phyloP scores from a whole-genome alignment of 148 eudicot species.

The Suaeda aralocaspica region DNA sequence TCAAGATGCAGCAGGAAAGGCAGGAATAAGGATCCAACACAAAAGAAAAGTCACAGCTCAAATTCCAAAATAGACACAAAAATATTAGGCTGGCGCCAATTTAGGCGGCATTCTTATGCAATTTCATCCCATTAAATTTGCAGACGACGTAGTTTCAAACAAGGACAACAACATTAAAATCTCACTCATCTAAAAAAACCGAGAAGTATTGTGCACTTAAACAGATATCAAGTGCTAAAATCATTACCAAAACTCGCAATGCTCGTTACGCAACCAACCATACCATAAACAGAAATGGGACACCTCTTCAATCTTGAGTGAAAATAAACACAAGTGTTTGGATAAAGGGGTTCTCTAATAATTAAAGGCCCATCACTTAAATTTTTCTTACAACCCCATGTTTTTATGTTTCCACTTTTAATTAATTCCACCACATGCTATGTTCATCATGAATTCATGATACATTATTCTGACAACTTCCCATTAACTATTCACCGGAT shows the following conservation, averaged over 20 bases:
- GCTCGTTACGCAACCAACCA: neutral
- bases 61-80: no score
- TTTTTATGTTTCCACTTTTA: neutral
- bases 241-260: neutral
- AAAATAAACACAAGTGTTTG: neutral
- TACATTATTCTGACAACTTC: neutral
- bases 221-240: neutral
- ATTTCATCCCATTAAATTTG: no score
- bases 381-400: neutral
- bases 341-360: neutral
- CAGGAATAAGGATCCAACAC: no score
- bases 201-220: no score
- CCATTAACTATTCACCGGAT: neutral
- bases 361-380: constrained; percentile 1
- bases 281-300: neutral
- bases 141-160: no score
- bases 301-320: neutral
- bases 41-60: no score
- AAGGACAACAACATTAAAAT: no score
- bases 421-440: constrained; percentile 9
- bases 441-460: neutral
- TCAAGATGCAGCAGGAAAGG: no score
- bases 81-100: no score
- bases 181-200: no score
- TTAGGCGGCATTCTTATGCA: no score